Percentiles rank a stretch among this genome's conserved stretches.
These are phyloP conservation scores for Neodidymelliopsis sp. DNA, from an alignment of 2,329 filamentous ascomycete genomes.

Conservation along the genomic window DNA sequence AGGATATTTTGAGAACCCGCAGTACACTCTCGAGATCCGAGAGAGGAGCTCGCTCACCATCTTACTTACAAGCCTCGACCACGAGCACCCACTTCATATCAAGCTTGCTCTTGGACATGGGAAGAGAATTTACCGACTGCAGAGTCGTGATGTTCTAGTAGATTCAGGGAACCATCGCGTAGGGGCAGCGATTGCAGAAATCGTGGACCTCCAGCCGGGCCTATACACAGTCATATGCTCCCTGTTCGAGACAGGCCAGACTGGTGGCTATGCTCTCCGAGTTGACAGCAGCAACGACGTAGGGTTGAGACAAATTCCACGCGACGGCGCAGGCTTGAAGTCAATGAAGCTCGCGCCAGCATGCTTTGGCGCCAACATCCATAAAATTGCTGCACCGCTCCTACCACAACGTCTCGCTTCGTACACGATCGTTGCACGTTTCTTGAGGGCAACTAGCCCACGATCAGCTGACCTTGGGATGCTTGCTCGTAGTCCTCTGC, in stretches of 20 bases:
- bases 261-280: slow-evolving; percentile 75
- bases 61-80: slow-evolving; percentile 72
- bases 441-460: slow-evolving; percentile 44
- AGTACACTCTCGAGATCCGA: slow-evolving; percentile 73
- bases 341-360: slow-evolving; percentile 65
- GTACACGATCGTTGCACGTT: slow-evolving; percentile 64
- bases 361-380: slow-evolving; percentile 58
- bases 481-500: slow-evolving; percentile 60
- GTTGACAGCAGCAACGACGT: slow-evolving; percentile 71
- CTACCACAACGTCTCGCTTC: slow-evolving; percentile 64
- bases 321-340: slow-evolving; percentile 78
- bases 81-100: slow-evolving; percentile 79
- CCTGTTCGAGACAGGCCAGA: slow-evolving; percentile 83
- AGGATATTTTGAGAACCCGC: slow-evolving; percentile 84
- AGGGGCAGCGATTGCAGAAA: slow-evolving; percentile 75
- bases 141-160: slow-evolving; percentile 77
- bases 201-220: slow-evolving; percentile 68
- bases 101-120: slow-evolving; percentile 83
- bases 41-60: slow-evolving; percentile 70
- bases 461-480: slow-evolving; percentile 36
- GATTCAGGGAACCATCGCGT: slow-evolving; percentile 90
- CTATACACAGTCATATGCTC: slow-evolving; percentile 89
- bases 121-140: slow-evolving; percentile 72
- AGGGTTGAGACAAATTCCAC: slow-evolving; percentile 66
- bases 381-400: slow-evolving; percentile 63